Evolutionary conservation across 768 basidiomycete genomes (phyloP).

Genomic region (Phanerochaete sordida): DNA sequence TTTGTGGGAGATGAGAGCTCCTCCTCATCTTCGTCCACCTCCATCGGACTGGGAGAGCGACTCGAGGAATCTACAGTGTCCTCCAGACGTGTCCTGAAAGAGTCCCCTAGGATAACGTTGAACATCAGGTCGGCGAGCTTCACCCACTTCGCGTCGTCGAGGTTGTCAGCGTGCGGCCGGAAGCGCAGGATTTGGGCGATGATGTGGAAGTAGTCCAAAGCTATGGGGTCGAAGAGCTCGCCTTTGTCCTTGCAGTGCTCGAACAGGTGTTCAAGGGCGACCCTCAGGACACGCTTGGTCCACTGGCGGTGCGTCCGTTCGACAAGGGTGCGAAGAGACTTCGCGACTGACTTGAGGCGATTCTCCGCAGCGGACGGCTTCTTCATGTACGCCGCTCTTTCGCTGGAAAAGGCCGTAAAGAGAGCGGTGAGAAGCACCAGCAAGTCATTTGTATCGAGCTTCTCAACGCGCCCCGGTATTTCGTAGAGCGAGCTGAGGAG

Average conservation of each 20-base stretch:
- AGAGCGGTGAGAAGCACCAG: slow-evolving; percentile 67
- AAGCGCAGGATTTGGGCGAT: slow-evolving; percentile 62
- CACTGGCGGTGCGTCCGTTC: slow-evolving; percentile 58
- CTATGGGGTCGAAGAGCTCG: slow-evolving; percentile 57
- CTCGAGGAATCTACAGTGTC: slow-evolving; percentile 22
- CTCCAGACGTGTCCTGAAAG: slow-evolving; percentile 33
- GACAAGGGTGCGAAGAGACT: slow-evolving; percentile 68
- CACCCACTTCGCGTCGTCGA: slow-evolving; percentile 65
- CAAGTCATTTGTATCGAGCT: slow-evolving; percentile 46
- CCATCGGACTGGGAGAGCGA: slow-evolving; percentile 26
- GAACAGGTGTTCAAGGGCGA: slow-evolving; percentile 62
- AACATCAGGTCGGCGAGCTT: slow-evolving; percentile 67
- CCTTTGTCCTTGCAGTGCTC: slow-evolving; percentile 53
- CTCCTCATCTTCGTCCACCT: background rate
- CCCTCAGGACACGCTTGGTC: slow-evolving; percentile 49
- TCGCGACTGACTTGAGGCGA: slow-evolving; percentile 64
- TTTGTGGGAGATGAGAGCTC: background rate
- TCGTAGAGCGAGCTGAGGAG: slow-evolving; percentile 50
- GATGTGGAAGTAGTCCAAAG: slow-evolving; percentile 79
- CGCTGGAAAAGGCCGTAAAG: slow-evolving; percentile 60
- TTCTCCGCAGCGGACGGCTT: slow-evolving; percentile 45
- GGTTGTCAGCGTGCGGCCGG: slow-evolving; percentile 74
- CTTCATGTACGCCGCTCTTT: slow-evolving; percentile 49
- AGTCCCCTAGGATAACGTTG: slow-evolving; percentile 70
- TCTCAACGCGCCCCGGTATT: slow-evolving; percentile 36